Percentiles rank a stretch among this genome's conserved stretches.
phyloP scores from a whole-genome alignment of 2,329 filamentous ascomycete species.

The Aspergillus sp. region DNA sequence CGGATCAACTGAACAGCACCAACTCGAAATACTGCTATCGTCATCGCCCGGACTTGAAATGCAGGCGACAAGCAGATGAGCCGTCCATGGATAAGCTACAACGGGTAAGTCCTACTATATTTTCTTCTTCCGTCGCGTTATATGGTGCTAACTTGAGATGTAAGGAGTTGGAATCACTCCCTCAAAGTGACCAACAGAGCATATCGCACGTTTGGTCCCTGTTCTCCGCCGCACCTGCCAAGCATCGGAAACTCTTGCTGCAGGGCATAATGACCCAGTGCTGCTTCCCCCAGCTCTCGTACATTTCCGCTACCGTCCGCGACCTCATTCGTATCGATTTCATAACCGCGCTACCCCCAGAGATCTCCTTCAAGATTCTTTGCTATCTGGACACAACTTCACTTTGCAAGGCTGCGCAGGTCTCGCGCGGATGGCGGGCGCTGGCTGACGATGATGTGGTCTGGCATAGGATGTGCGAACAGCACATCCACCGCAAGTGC shows the following conservation, averaged over 20 bases:
- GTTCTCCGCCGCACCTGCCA: slow-evolving; percentile 91
- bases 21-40: slow-evolving; percentile 96
- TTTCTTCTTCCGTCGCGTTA: background rate
- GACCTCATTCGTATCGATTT: slow-evolving; percentile 99
- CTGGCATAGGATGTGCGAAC: slow-evolving; percentile 98
- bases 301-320: slow-evolving; percentile 83
- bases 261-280: slow-evolving; percentile 95
- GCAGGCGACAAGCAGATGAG: slow-evolving; percentile 87
- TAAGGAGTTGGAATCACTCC: slow-evolving; percentile 77
- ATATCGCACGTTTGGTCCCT: slow-evolving; percentile 98
- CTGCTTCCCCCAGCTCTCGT: slow-evolving; percentile 95
- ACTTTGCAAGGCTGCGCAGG: slow-evolving; percentile 92
- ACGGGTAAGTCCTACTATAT: slow-evolving; percentile 57
- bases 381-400: slow-evolving; percentile 91
- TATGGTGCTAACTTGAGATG: slow-evolving; percentile 4
- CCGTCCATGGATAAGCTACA: slow-evolving; percentile 95
- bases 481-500: slow-evolving; percentile 91
- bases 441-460: slow-evolving; percentile 97
- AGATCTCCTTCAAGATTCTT: slow-evolving; percentile 90
- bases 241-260: slow-evolving; percentile 93
- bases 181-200: slow-evolving; percentile 84
- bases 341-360: slow-evolving; percentile 79
- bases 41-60: slow-evolving; percentile 91
- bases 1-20: slow-evolving; percentile 44
- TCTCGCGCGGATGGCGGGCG: slow-evolving; percentile 82